Evolutionary conservation across 2,329 filamentous ascomycete species (phyloP).

Genomic region (Alternaria dauci): DNA sequence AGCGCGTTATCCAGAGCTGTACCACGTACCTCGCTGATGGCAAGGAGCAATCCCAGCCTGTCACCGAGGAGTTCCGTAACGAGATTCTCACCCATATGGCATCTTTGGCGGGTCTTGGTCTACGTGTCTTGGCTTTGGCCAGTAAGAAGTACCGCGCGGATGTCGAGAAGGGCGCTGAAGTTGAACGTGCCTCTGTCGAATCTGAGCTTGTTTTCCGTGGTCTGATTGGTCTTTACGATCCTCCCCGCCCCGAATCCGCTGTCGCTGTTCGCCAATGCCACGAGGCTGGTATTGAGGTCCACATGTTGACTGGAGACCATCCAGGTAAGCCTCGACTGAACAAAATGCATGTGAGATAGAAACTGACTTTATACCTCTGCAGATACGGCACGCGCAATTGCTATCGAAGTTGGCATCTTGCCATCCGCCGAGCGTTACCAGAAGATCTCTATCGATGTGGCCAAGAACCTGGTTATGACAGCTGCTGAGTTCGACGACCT

Average conservation of each 20-base stretch:
- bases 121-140: conserved; percentile 74
- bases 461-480: conserved; percentile 47
- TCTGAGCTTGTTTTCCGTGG: conserved; percentile 75
- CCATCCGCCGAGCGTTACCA: conserved; percentile 35
- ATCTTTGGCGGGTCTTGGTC: conserved; percentile 69
- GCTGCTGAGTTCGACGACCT: conserved; percentile 77
- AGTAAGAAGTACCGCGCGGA: conserved; percentile 56
- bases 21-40: conserved; percentile 59
- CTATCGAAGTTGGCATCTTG: conserved; percentile 58
- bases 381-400: conserved; percentile 47
- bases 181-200: conserved; percentile 71
- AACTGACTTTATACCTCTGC: background rate
- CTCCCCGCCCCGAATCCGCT: conserved; percentile 81
- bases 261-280: conserved; percentile 57
- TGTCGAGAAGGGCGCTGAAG: conserved; percentile 52
- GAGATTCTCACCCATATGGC: conserved; percentile 74
- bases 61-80: conserved; percentile 63
- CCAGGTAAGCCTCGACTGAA: conserved; percentile 46
- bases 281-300: conserved; percentile 57
- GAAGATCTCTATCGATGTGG: conserved; percentile 38
- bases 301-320: conserved; percentile 60
- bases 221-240: conserved; percentile 84
- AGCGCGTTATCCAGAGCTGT: conserved; percentile 72
- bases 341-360: conserved; percentile 28
- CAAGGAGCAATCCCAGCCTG: conserved; percentile 43